Evolutionary conservation across 148 eudicot species (phyloP).

Genomic region (Camellia japonica): DNA sequence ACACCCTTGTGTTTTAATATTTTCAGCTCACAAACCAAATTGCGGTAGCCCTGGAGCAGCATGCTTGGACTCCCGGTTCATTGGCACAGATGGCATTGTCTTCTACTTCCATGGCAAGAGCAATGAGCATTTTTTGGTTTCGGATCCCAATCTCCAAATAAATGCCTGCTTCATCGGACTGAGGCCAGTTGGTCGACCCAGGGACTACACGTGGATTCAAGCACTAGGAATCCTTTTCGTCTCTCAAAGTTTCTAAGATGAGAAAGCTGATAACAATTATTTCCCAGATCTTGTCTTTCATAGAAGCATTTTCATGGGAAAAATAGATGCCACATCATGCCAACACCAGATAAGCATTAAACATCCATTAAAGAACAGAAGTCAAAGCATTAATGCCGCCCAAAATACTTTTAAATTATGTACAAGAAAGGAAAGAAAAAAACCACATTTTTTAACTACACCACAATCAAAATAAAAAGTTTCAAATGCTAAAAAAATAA

Average conservation of each 20-base stretch:
- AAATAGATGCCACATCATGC: no score
- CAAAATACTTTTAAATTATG: no score
- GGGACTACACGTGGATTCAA: constrained; percentile 31
- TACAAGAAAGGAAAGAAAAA: no score
- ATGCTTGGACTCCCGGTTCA: constrained; percentile 24
- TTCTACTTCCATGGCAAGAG: constrained; percentile 31
- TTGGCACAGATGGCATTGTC: constrained; percentile 24
- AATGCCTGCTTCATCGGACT: constrained; percentile 27
- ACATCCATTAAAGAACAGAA: no score
- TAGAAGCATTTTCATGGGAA: no score
- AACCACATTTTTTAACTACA: no score
- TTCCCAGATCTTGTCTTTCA: no score
- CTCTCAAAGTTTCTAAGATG: constrained; percentile 21
- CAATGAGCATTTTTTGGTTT: constrained; percentile 23
- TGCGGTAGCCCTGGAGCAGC: constrained; percentile 26
- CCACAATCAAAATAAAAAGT: no score
- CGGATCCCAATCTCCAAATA: constrained; percentile 20
- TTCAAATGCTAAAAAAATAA: no score
- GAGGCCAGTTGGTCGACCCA: constrained; percentile 15
- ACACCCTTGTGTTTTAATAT: background rate
- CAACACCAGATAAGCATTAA: no score
- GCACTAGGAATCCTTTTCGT: constrained; percentile 23
- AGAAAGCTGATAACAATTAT: no score
- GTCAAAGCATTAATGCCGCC: no score
- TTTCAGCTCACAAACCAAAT: constrained; percentile 22